Percentiles rank a stretch among this genome's conserved stretches.
These are phyloP conservation scores for Aspergillus sp. DNA, from an alignment of 2,329 filamentous ascomycete species.

Conservation along the genomic window DNA sequence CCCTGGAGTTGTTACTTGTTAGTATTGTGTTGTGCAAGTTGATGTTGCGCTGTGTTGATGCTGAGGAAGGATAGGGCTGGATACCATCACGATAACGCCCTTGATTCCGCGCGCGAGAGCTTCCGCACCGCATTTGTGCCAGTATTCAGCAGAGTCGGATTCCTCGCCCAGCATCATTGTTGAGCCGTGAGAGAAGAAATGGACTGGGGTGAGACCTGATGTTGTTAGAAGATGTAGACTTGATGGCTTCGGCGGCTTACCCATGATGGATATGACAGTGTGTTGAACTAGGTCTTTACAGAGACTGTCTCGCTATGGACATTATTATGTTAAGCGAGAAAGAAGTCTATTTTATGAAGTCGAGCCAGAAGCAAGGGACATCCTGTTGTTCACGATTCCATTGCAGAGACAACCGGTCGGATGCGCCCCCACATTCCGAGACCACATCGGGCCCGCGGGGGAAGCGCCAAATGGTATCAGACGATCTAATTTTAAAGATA, in stretches of 20 bases:
- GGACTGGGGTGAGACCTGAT: conserved; percentile 52
- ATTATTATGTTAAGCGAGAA: too few relatives aligned
- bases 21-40: not conserved
- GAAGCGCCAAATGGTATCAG: not conserved
- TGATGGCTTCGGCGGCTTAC: not conserved
- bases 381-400: too few relatives aligned
- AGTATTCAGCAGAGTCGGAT: conserved; percentile 61
- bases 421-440: conserved; percentile 10
- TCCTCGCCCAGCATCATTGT: conserved; percentile 72
- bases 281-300: too few relatives aligned
- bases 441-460: not conserved
- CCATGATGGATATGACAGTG: not conserved
- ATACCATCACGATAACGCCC: conserved; percentile 65
- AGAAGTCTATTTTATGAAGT: too few relatives aligned
- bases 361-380: too few relatives aligned
- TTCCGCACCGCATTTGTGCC: conserved; percentile 65
- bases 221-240: not conserved
- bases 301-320: too few relatives aligned
- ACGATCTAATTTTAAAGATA: too few relatives aligned
- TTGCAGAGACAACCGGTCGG: not conserved
- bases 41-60: not conserved
- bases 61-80: conserved; percentile 1
- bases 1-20: conserved; percentile 28
- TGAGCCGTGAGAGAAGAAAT: conserved; percentile 70
- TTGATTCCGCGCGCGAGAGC: conserved; percentile 61